Evolutionary conservation across 2,329 filamentous ascomycete species (phyloP).

Genomic region (Cadophora sp.): DNA sequence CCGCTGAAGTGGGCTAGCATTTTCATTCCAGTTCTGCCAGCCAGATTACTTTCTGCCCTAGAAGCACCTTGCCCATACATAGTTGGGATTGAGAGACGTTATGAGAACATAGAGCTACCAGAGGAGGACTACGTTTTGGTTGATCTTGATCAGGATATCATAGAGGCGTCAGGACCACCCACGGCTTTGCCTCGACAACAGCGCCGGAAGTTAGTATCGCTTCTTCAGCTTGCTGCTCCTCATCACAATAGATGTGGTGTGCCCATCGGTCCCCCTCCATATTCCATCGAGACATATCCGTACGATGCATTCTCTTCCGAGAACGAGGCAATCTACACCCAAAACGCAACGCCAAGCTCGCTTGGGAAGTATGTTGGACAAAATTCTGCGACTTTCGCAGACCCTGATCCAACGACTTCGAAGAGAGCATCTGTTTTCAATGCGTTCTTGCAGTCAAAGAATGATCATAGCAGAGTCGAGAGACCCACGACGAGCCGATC

Average conservation of each 20-base stretch:
- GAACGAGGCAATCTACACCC: constrained; percentile 79
- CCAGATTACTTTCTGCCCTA: constrained; percentile 84
- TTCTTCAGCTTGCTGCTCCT: constrained; percentile 89
- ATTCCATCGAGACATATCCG: constrained; percentile 91
- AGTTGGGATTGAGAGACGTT: constrained; percentile 91
- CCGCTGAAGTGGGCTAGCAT: constrained; percentile 93
- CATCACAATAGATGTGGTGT: constrained; percentile 90
- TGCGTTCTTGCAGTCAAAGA: constrained; percentile 80
- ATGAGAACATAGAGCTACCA: constrained; percentile 84
- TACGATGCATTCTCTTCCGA: constrained; percentile 91
- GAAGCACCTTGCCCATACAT: constrained; percentile 98
- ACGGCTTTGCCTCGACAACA: constrained; percentile 84
- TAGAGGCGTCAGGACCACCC: constrained; percentile 84
- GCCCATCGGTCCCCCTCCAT: constrained; percentile 84
- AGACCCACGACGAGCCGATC: constrained; percentile 79
- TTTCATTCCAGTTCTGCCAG: constrained; percentile 90
- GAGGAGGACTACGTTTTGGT: constrained; percentile 96
- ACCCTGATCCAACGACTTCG: constrained; percentile 53
- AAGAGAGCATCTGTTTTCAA: constrained; percentile 81
- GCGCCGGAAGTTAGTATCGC: constrained; percentile 84
- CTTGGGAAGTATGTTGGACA: constrained; percentile 87
- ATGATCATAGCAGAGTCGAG: constrained; percentile 70
- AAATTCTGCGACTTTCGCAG: constrained; percentile 87
- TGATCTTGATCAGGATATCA: constrained; percentile 88
- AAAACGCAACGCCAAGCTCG: constrained; percentile 71